Conservation (phyloP, 768 basidiomycete genomes). For the Podaxis rugospora region DNA sequence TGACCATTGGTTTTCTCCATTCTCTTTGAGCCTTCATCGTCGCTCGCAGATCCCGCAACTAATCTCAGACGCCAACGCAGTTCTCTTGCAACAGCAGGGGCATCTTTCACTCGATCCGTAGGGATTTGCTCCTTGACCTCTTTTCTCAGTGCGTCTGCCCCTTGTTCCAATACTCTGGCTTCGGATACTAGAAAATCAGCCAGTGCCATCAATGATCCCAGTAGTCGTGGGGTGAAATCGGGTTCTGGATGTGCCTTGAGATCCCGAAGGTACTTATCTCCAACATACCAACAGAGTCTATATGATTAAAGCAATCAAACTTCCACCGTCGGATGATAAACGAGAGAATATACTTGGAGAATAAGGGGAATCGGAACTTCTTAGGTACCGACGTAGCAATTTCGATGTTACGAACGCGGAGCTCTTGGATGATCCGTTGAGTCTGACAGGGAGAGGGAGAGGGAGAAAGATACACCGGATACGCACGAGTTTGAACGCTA, state of each 20-base stretch:
- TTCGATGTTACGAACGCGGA: conserved; percentile 88
- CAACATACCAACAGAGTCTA: conserved; percentile 90
- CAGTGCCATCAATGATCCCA: conserved; percentile 67
- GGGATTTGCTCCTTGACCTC: conserved; percentile 83
- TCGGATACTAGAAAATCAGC: conserved; percentile 80
- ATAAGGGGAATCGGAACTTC: conserved; percentile 84
- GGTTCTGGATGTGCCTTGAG: conserved; percentile 45
- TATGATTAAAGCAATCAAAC: background rate
- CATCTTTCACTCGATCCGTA: conserved; percentile 75
- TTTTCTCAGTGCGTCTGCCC: conserved; percentile 65
- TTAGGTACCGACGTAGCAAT: conserved; percentile 89
- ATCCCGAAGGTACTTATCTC: conserved; percentile 73
- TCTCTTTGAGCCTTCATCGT: conserved; percentile 49
- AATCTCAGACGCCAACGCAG: conserved; percentile 77
- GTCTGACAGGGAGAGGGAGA: conserved; percentile 1
- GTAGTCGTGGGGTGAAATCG: conserved; percentile 45
- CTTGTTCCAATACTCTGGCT: conserved; percentile 65
- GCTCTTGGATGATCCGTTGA: conserved; percentile 46
- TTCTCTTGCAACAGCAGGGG: conserved; percentile 76
- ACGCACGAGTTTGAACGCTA: conserved; percentile 79
- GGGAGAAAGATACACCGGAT: background rate
- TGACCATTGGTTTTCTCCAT: conserved; percentile 20
- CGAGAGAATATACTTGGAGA: conserved; percentile 51
- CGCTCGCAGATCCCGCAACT: conserved; percentile 58
- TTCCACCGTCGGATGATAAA: background rate